A percentile compares a stretch with the other conserved stretches of the same genome.
Conservation (phyloP, 257 asterid genomes). For the Solanum dulcamara region DNA sequence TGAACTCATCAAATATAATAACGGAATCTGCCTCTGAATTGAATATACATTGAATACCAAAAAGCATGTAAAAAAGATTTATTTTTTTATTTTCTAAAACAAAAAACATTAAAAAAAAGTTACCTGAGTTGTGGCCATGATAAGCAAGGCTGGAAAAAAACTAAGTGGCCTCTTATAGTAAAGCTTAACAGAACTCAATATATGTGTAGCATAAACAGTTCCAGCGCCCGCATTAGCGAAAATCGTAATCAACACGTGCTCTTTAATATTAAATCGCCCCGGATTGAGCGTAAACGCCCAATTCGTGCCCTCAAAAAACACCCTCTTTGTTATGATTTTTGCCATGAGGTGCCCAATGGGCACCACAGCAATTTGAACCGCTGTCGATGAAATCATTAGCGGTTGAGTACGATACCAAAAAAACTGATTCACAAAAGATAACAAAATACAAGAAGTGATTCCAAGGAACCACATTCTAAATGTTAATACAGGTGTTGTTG, state of each 20-base stretch:
- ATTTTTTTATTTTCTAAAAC: neutral
- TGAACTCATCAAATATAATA: neutral
- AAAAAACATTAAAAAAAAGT: neutral
- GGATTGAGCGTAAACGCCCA: constrained; percentile 33
- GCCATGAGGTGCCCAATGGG: constrained; percentile 42
- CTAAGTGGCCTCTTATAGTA: constrained; percentile 19
- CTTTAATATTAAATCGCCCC: constrained; percentile 40
- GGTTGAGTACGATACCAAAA: constrained; percentile 35
- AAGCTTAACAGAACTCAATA: constrained; percentile 37
- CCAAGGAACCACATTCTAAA: constrained; percentile 47
- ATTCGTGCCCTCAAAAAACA: constrained; percentile 15
- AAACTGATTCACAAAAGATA: constrained; percentile 36
- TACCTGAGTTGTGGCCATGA: constrained; percentile 49
- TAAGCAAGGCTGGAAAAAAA: constrained; percentile 20
- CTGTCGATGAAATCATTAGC: constrained; percentile 5
- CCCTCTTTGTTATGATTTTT: neutral
- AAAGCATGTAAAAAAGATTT: neutral
- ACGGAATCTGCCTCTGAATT: too few species aligned
- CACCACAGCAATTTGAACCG: constrained; percentile 32
- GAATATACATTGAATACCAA: neutral
- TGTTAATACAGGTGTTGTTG: constrained; percentile 18
- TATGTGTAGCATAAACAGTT: constrained; percentile 37
- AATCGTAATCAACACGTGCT: constrained; percentile 44
- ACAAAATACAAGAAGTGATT: constrained; percentile 5
- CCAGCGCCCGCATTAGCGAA: constrained; percentile 44